Evolutionary conservation across 2,329 filamentous ascomycete genomes (phyloP).

Genomic region (Aspergillus flavus): DNA sequence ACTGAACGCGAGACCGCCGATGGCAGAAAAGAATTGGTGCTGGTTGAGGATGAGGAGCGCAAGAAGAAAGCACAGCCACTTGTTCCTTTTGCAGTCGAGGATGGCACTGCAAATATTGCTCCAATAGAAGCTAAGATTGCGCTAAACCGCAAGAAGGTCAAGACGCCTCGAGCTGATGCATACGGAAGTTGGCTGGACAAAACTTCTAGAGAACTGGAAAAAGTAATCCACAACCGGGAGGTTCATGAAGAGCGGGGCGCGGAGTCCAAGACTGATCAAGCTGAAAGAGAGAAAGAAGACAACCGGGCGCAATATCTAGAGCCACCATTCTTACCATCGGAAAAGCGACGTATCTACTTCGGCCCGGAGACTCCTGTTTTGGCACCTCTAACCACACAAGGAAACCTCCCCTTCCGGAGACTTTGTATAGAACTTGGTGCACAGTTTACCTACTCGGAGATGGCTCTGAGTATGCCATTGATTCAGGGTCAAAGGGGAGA

Average conservation of each 20-base stretch:
- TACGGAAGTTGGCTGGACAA: conserved; percentile 78
- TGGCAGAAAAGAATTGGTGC: conserved; percentile 77
- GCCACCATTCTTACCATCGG: conserved; percentile 83
- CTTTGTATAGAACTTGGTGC: conserved; percentile 88
- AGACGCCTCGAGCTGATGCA: conserved; percentile 72
- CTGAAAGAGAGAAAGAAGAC: conserved; percentile 60
- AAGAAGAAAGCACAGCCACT: conserved; percentile 43
- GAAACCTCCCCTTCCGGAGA: conserved; percentile 90
- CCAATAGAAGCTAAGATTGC: conserved; percentile 70
- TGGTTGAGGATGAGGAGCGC: conserved; percentile 60
- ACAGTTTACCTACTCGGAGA: conserved; percentile 95
- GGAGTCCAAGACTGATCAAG: conserved; percentile 28
- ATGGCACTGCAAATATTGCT: conserved; percentile 76
- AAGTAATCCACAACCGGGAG: conserved; percentile 52
- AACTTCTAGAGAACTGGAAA: conserved; percentile 54
- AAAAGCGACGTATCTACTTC: conserved; percentile 93
- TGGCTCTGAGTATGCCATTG: conserved; percentile 90
- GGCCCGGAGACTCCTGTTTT: conserved; percentile 88
- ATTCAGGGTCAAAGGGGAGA: conserved; percentile 88
- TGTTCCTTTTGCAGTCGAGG: conserved; percentile 42
- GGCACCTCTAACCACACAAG: conserved; percentile 95
- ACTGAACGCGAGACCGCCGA: conserved; percentile 76
- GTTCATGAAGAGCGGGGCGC: conserved; percentile 38
- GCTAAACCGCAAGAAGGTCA: conserved; percentile 71
- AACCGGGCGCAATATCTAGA: conserved; percentile 81